Base-by-base conservation (phyloP, 140 eudicot genomes). In the Ambrosia hybrid region DNA sequence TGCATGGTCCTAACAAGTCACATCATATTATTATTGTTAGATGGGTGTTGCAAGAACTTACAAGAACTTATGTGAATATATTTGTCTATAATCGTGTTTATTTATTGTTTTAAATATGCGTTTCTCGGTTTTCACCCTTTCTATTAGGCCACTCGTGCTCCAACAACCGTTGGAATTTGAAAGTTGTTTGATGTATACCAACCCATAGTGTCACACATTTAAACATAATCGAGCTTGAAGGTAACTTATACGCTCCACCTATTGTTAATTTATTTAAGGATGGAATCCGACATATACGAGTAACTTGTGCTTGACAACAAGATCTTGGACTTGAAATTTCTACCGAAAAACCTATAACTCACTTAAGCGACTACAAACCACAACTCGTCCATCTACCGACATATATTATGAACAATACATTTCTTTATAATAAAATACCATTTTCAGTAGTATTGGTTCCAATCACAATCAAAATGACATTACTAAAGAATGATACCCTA, bases 21-120 rank as follows among this genome's bases (percentile, higher is more conserved):
- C 74, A 72, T 72, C 26, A 71, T 49, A 26, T 51, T 38, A 57
- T 62, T 63, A 77, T 57, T 66, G 70, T 78, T 78, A 64, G 68
- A 57, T 72, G 49, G 65, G 9, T 72, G 56, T 78, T 76, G 72
- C 64, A 78, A 78, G 59, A 63, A 5, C 45, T 65, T 61, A 9
- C 17, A 53, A 72, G 46, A 46, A 45, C 2, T 36, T 59, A 58
- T 0, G 33, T 11, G 52, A 17, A 34, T 78, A 45, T 53, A 71
- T 68, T 21, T 9, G 12, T 68, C 8, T 68, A 15, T 21, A 21
- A 37, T 16, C 6, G 51, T 61, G 11, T 2, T 43, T 43, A 43
- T 43, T 43, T 43, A 43, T 43, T 43, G 11, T 43, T 43, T 43
- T 43, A 43, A 6, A 43, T 1, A 43, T 7, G 48, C 9, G 6